A percentile compares a stretch with the other conserved stretches of the same genome.
These are phyloP conservation scores for Diutina ranongensis DNA, from an alignment of 1,139 yeast species.

Conservation along the genomic window DNA sequence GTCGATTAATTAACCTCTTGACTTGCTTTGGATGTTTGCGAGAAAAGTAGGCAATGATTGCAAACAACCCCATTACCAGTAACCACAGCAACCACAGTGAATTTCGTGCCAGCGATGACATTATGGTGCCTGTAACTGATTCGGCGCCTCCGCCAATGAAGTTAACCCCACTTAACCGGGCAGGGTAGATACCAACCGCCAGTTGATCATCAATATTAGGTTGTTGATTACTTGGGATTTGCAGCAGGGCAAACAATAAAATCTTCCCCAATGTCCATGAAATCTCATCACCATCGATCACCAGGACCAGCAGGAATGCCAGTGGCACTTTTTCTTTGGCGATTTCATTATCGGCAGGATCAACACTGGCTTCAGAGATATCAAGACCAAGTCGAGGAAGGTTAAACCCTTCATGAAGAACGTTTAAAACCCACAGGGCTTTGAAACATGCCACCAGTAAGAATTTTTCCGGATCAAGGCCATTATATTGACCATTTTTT, in stretches of 20 bases:
- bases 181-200: slow-evolving; percentile 43
- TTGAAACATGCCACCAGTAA: slow-evolving; percentile 66
- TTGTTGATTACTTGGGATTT: slow-evolving; percentile 25
- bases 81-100: slow-evolving; percentile 8
- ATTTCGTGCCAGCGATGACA: slow-evolving; percentile 10
- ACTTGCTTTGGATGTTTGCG: not conserved
- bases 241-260: slow-evolving; percentile 33
- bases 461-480: slow-evolving; percentile 26
- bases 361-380: slow-evolving; percentile 14
- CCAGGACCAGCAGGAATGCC: slow-evolving; percentile 49
- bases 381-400: slow-evolving; percentile 55
- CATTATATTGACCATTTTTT: slow-evolving; percentile 39
- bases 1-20: slow-evolving; percentile 11
- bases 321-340: slow-evolving; percentile 18
- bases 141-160: slow-evolving; percentile 20
- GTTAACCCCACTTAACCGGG: slow-evolving; percentile 30
- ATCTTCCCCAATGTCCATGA: slow-evolving; percentile 63
- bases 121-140: slow-evolving; percentile 9
- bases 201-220: slow-evolving; percentile 18
- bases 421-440: slow-evolving; percentile 70
- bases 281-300: slow-evolving; percentile 47
- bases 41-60: not conserved
- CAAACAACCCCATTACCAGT: slow-evolving; percentile 10
- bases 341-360: slow-evolving; percentile 13
- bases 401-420: slow-evolving; percentile 70